These are phyloP conservation scores for Forsythia viridissima DNA, from an alignment of 257 asterid genomes.

Conservation along the genomic window DNA sequence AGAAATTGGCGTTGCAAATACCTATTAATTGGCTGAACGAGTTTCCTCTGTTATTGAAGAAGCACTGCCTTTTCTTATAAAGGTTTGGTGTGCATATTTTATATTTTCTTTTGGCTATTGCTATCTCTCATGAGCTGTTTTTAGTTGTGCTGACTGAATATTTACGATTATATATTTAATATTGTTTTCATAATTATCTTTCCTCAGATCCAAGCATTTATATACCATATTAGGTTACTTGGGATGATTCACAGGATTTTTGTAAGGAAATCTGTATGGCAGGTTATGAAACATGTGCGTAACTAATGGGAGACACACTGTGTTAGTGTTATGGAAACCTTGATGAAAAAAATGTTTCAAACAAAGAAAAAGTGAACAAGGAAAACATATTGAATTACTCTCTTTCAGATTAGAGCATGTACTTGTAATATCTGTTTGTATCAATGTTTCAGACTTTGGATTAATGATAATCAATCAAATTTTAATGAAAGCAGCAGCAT, in stretches of 20 bases:
- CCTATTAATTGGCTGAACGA: conserved; percentile 72
- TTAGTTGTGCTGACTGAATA: conserved; percentile 1
- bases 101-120: not conserved
- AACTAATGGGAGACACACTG: not conserved
- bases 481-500: not conserved
- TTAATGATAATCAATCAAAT: not conserved
- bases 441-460: not conserved
- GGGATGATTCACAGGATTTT: not conserved
- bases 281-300: not conserved
- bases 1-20: conserved; percentile 73
- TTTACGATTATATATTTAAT: not conserved
- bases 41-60: conserved; percentile 79
- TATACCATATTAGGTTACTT: not conserved
- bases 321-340: not conserved
- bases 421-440: not conserved
- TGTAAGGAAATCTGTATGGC: not conserved
- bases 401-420: not conserved
- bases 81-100: conserved; percentile 59
- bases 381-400: not conserved
- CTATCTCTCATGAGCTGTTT: conserved; percentile 11
- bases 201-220: not conserved
- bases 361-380: not conserved
- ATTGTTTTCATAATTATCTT: not conserved
- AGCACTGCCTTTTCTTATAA: conserved; percentile 79
- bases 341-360: not conserved